Evolutionary conservation across 1,284 basidiomycete species (phyloP).

Genomic region (Ceratobasidium sp.): DNA sequence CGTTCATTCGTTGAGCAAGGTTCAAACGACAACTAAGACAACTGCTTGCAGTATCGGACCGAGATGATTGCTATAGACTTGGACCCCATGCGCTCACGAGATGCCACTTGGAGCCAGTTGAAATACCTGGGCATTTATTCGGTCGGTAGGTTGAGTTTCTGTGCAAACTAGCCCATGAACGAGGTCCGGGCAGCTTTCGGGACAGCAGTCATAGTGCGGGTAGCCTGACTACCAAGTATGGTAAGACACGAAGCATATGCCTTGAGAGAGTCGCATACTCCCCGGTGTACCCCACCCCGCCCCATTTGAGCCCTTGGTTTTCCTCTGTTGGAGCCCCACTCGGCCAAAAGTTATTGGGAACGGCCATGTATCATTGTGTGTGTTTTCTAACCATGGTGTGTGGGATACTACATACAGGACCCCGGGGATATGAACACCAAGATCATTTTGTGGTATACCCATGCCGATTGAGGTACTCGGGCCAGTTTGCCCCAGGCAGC

Average conservation of each 20-base stretch:
- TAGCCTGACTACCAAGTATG: too few relatives aligned
- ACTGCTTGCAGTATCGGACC: background rate
- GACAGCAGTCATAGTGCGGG: too few relatives aligned
- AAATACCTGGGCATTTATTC: background rate
- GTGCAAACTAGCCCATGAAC: too few relatives aligned
- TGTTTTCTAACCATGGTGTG: background rate
- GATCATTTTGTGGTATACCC: background rate
- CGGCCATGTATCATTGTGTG: background rate
- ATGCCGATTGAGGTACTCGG: background rate
- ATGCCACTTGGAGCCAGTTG: background rate
- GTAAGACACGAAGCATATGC: too few relatives aligned
- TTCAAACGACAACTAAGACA: background rate
- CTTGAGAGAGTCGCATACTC: too few relatives aligned
- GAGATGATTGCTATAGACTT: background rate
- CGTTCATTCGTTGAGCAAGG: too few relatives aligned
- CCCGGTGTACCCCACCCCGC: too few relatives aligned
- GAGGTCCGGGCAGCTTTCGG: too few relatives aligned
- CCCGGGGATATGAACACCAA: background rate
- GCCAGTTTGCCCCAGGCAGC: background rate
- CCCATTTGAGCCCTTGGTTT: too few relatives aligned
- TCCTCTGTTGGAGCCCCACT: too few relatives aligned
- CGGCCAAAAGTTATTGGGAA: too few relatives aligned
- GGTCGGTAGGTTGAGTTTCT: background rate
- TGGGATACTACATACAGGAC: background rate
- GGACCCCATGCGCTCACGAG: background rate